Evolutionary conservation across 768 basidiomycete species (phyloP).

Genomic region (Sporobolomyces roseus): DNA sequence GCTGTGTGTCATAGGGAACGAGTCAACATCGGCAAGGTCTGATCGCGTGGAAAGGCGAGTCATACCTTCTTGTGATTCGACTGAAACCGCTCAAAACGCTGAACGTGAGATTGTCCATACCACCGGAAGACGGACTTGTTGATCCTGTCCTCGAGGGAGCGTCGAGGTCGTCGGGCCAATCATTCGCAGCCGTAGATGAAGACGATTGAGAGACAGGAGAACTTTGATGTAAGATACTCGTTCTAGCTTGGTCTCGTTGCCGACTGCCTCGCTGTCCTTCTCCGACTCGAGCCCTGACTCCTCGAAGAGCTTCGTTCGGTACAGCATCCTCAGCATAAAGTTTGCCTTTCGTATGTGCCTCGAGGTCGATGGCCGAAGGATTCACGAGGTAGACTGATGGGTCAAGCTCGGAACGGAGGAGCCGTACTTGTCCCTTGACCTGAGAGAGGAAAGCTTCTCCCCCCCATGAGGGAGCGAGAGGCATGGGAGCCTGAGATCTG

Average conservation of each 20-base stretch:
- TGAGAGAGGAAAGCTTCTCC: conserved; percentile 63
- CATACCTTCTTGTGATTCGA: conserved; percentile 70
- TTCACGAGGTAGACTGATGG: conserved; percentile 84
- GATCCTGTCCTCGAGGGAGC: conserved; percentile 13
- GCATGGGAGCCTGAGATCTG: conserved; percentile 53
- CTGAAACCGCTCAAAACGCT: conserved; percentile 83
- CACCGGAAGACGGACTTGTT: neutral
- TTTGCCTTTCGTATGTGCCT: conserved; percentile 74
- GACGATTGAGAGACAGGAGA: conserved; percentile 50
- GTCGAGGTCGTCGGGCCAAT: conserved; percentile 35
- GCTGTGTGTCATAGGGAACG: neutral
- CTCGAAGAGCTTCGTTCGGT: conserved; percentile 19
- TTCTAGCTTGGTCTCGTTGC: conserved; percentile 52
- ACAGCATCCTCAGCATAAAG: conserved; percentile 43
- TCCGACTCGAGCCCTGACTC: conserved; percentile 12
- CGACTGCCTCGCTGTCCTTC: conserved; percentile 4
- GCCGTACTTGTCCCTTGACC: conserved; percentile 72
- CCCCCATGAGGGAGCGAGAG: conserved; percentile 47
- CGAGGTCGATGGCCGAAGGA: conserved; percentile 86
- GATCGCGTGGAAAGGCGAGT: neutral
- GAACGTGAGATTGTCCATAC: conserved; percentile 46
- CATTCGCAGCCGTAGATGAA: conserved; percentile 9
- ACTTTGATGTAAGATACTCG: conserved; percentile 77
- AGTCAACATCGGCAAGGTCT: neutral
- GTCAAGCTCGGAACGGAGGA: conserved; percentile 81